Conservation (phyloP, 2,329 filamentous ascomycete species). For the Diplodia scrobiculata region DNA sequence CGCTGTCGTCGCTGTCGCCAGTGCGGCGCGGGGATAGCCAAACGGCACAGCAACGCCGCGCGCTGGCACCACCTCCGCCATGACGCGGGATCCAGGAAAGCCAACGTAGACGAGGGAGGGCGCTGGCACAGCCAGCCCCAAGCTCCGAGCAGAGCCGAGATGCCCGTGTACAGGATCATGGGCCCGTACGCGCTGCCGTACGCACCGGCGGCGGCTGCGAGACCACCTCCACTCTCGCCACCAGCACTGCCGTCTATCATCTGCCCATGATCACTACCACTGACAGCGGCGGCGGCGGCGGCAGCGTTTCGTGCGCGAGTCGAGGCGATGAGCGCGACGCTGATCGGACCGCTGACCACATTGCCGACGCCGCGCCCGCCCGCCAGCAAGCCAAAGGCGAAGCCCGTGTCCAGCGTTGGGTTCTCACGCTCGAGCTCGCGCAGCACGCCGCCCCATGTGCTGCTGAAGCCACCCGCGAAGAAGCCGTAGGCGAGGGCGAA, state of each 20-base stretch:
- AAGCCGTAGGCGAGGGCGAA: slow-evolving; percentile 50
- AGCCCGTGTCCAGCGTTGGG: slow-evolving; percentile 44
- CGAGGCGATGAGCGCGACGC: slow-evolving; percentile 45
- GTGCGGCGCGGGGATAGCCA: not conserved
- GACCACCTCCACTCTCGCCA: slow-evolving; percentile 32
- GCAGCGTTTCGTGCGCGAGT: not conserved
- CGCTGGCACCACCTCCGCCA: slow-evolving; percentile 5
- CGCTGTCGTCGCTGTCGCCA: not conserved
- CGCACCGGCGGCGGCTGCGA: slow-evolving; percentile 5
- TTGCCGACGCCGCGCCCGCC: slow-evolving; percentile 54
- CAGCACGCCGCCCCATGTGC: slow-evolving; percentile 45
- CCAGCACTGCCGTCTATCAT: slow-evolving; percentile 29
- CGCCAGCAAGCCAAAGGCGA: slow-evolving; percentile 52
- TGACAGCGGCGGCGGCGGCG: not conserved
- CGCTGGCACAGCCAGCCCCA: slow-evolving; percentile 23
- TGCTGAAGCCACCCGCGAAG: slow-evolving; percentile 46
- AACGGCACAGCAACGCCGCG: not conserved
- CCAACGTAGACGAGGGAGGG: not conserved
- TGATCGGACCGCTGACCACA: slow-evolving; percentile 54
- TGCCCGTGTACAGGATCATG: slow-evolving; percentile 44
- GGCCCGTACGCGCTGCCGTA: slow-evolving; percentile 45
- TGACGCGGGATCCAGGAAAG: not conserved
- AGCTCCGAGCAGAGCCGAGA: slow-evolving; percentile 35
- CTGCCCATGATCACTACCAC: not conserved
- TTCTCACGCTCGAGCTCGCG: slow-evolving; percentile 17